phyloP scores from a whole-genome alignment of 208 protist genomes.

The Wallacemonas rigidus region DNA sequence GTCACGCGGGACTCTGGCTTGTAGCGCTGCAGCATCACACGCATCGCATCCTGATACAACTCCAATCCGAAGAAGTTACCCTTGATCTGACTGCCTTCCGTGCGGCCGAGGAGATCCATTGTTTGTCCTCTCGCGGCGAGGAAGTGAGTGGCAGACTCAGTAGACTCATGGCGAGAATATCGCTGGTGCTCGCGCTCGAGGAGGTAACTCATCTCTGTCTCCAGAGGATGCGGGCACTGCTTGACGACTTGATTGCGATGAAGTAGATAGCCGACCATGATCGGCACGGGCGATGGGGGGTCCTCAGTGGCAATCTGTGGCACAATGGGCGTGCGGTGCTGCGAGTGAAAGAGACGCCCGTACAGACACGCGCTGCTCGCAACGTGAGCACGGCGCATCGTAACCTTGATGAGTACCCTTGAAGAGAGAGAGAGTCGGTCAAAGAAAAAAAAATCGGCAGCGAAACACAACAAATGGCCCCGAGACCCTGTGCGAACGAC shows the following conservation, averaged over 20 bases:
- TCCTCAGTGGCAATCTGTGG: conserved; percentile 60
- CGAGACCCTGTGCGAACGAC: background rate
- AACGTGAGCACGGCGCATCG: conserved; percentile 2
- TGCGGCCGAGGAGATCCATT: conserved; percentile 70
- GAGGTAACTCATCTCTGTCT: conserved; percentile 70
- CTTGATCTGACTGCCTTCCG: conserved; percentile 63
- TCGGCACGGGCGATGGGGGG: conserved; percentile 13
- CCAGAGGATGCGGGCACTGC: conserved; percentile 74
- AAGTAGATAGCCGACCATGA: conserved; percentile 72
- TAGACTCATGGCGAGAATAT: conserved; percentile 74
- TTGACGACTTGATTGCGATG: conserved; percentile 80
- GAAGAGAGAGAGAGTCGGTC: background rate
- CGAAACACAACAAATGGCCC: background rate
- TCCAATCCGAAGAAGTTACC: conserved; percentile 81
- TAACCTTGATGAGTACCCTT: background rate
- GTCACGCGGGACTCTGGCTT: conserved; percentile 60
- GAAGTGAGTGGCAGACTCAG: conserved; percentile 74
- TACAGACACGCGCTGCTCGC: background rate
- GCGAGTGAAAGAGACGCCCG: conserved; percentile 49
- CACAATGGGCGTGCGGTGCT: conserved; percentile 79
- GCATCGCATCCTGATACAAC: conserved; percentile 85
- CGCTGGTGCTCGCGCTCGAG: conserved; percentile 83
- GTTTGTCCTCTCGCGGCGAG: conserved; percentile 63
- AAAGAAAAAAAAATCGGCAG: conserved; percentile 10
- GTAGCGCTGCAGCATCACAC: conserved; percentile 76